Evolutionary conservation across 192 early-diverging fungal genomes (phyloP), one percentile per base, ranked within the genome.

Genomic region (Borealophlyctis nickersoniae): DNA sequence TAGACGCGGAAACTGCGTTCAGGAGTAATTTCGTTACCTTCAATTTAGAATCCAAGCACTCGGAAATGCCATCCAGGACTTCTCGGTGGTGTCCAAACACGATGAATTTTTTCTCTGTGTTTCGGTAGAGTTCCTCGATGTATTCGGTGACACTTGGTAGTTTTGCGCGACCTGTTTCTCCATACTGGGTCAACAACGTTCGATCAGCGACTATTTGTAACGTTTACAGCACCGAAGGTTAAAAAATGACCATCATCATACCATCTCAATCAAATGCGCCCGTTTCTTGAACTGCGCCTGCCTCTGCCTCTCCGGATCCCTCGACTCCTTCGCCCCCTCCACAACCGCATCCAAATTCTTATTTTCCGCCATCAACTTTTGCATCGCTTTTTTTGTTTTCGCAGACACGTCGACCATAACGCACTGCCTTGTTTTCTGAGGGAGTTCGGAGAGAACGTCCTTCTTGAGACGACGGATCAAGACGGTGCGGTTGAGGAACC

Each of bases 31-130:
- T 9, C 45, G 45, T 53, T 49, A 73, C 73, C 50, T 76, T 14
- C 31, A 56, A 48, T 52, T 77, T 64, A 7, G 7, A 7, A 16
- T 7, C 48, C 19, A 50, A 45, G 26, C 48, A 36, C 23, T 58
- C 52, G 19, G 28, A 27, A 16, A 78, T 54, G 29, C 32, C 62
- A 55, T 78, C 58, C 28, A 81, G 7, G 19, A 81, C 65, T 1
- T 28, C 24, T 30, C 31, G 22, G 49, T 81, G 80, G 64, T 81
- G 79, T 26, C 65, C 78, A 78, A 81, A 81, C 14, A 81, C 73
- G 24, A 81, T 54, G 26, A 78, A 75, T 36, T 81, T 82, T 14
- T 73, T 72, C 2, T 49, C 32, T 3, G 79, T 66, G 30, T 62
- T 56, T 22, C 63, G 29, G 23, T 80, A 70, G n/a, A 75, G 33